Evolutionary conservation across 805 yeast species (phyloP).

Genomic region (Metschnikowia santaceciliae): DNA sequence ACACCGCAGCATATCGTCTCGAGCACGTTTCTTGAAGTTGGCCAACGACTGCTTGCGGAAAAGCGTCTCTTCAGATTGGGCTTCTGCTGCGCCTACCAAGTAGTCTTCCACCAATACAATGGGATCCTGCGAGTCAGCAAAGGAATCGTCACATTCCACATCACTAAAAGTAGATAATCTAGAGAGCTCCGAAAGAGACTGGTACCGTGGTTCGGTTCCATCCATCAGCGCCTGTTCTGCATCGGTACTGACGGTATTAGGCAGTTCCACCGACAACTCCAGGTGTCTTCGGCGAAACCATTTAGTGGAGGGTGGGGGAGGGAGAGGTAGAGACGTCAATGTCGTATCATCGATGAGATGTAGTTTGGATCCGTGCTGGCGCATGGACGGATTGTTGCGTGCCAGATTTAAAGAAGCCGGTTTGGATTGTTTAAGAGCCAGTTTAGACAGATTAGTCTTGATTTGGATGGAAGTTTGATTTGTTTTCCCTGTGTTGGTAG

Average conservation of each 20-base stretch:
- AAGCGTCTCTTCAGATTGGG: slow-evolving; percentile 10
- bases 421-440: neutral
- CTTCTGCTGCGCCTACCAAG: slow-evolving; percentile 23
- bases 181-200: slow-evolving; percentile 1
- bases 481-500: no score
- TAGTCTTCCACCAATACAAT: slow-evolving; percentile 57
- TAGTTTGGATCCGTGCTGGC: slow-evolving; percentile 29
- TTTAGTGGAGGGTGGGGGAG: slow-evolving; percentile 41
- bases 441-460: neutral
- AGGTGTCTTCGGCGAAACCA: slow-evolving; percentile 8
- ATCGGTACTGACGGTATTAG: neutral
- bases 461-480: no score
- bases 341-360: slow-evolving; percentile 47
- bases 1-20: slow-evolving; percentile 7
- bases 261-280: neutral
- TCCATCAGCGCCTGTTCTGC: neutral
- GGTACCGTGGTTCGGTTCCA: neutral
- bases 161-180: slow-evolving; percentile 1
- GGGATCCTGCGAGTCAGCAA: slow-evolving; percentile 31
- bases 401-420: neutral
- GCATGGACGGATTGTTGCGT: slow-evolving; percentile 19
- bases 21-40: slow-evolving; percentile 28
- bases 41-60: slow-evolving; percentile 35
- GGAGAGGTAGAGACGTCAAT: slow-evolving; percentile 49
- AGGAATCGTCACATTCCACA: slow-evolving; percentile 11